phyloP scores from a whole-genome alignment of 441 rosid species.

The Croton setiger region DNA sequence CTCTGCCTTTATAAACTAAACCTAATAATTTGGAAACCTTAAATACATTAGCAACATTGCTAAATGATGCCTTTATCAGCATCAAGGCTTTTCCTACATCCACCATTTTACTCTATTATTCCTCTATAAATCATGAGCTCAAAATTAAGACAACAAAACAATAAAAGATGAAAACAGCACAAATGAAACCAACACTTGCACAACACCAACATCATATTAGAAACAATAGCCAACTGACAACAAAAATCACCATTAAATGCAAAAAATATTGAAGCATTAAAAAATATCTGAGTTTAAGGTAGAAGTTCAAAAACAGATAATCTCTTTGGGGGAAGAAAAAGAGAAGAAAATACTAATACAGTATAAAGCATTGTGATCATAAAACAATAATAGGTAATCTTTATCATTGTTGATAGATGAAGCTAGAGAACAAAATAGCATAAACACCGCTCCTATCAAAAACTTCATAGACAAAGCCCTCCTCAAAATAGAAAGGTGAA shows the following conservation, averaged over 20 bases:
- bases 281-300: background rate
- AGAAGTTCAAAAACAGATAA: background rate
- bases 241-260: background rate
- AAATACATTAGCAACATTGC: slow-evolving; percentile 59
- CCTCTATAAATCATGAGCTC: background rate
- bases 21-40: too few species aligned
- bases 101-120: background rate
- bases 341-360: too few species aligned
- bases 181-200: background rate
- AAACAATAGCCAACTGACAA: background rate
- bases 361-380: too few species aligned
- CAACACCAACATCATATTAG: background rate
- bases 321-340: background rate
- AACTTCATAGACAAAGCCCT: background rate
- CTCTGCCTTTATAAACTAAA: too few species aligned
- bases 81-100: slow-evolving; percentile 68
- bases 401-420: slow-evolving; percentile 41
- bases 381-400: slow-evolving; percentile 35
- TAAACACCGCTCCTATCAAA: slow-evolving; percentile 15
- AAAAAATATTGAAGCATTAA: background rate
- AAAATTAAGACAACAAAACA: background rate
- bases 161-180: background rate
- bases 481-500: background rate
- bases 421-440: slow-evolving; percentile 34
- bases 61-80: slow-evolving; percentile 67